Conservation (phyloP, 2,329 filamentous ascomycete genomes). For the Clathrospora elynae region DNA sequence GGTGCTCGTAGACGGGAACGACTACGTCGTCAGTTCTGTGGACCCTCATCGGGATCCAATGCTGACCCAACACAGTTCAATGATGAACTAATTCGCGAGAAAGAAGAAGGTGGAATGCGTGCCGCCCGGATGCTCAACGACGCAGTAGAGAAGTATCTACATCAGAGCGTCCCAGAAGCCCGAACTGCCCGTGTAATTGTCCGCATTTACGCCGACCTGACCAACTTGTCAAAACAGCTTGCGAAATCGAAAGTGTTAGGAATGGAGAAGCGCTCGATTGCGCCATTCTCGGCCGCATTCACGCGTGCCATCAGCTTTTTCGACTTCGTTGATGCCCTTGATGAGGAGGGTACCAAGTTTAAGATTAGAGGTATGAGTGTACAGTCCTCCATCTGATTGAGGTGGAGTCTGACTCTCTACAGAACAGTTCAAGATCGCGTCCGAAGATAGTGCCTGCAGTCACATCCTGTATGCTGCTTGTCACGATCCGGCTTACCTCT, state of each 20-base stretch:
- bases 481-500: conserved; percentile 64
- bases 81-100: conserved; percentile 55
- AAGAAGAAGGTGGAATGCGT: conserved; percentile 60
- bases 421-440: conserved; percentile 56
- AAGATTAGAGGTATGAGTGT: conserved; percentile 60
- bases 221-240: conserved; percentile 58
- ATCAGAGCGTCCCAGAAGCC: conserved; percentile 36
- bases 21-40: conserved; percentile 51
- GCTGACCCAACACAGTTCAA: conserved; percentile 49
- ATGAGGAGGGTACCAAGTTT: conserved; percentile 63
- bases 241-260: conserved; percentile 57
- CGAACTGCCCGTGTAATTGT: conserved; percentile 60
- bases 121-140: conserved; percentile 62
- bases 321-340: conserved; percentile 66
- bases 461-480: conserved; percentile 69
- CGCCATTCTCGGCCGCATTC: conserved; percentile 62
- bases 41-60: neutral
- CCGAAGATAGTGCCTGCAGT: conserved; percentile 64
- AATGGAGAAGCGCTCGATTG: conserved; percentile 61
- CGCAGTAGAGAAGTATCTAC: conserved; percentile 51
- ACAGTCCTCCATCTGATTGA: neutral
- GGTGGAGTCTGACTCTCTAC: conserved; percentile 7
- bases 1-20: conserved; percentile 66
- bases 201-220: conserved; percentile 62
- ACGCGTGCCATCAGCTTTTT: conserved; percentile 63